A percentile compares a stretch with the other conserved stretches of the same genome.
These are phyloP conservation scores for Phytophthora macrochlamydospora DNA, from an alignment of 352 stramenopile species.

Conservation along the genomic window DNA sequence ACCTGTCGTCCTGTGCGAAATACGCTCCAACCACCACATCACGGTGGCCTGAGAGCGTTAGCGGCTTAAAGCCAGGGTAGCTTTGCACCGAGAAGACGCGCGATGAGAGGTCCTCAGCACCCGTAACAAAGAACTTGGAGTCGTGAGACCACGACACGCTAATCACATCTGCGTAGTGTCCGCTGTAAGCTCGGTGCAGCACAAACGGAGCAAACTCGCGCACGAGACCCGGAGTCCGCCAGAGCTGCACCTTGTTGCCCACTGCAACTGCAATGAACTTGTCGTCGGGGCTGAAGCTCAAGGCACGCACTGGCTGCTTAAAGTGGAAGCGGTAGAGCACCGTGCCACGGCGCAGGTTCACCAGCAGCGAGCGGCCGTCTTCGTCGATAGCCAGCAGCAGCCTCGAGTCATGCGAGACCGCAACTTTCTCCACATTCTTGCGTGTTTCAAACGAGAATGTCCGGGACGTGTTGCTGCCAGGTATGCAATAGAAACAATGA, in stretches of 20 bases:
- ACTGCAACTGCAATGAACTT: slow-evolving; percentile 88
- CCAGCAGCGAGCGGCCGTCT: slow-evolving; percentile 90
- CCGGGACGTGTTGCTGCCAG: slow-evolving; percentile 74
- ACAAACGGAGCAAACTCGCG: slow-evolving; percentile 93
- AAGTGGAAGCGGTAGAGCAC: slow-evolving; percentile 96
- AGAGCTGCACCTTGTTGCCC: slow-evolving; percentile 93
- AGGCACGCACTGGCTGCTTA: slow-evolving; percentile 86
- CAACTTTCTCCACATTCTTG: slow-evolving; percentile 89
- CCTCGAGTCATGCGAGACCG: slow-evolving; percentile 89
- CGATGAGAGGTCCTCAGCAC: slow-evolving; percentile 87
- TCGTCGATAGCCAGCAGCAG: slow-evolving; percentile 90
- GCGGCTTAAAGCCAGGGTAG: slow-evolving; percentile 77
- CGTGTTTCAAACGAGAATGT: slow-evolving; percentile 93
- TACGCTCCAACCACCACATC: slow-evolving; percentile 87
- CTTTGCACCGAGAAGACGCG: slow-evolving; percentile 84
- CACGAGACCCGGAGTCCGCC: slow-evolving; percentile 81
- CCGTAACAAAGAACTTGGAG: slow-evolving; percentile 90
- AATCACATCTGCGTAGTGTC: slow-evolving; percentile 90
- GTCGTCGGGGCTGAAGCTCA: slow-evolving; percentile 91
- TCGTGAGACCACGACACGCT: slow-evolving; percentile 89
- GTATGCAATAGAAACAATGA: slow-evolving; percentile 11
- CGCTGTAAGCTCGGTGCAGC: slow-evolving; percentile 87
- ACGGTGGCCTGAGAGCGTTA: slow-evolving; percentile 90
- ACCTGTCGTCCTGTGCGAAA: slow-evolving; percentile 79
- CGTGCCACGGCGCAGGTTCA: slow-evolving; percentile 89